These are phyloP conservation scores for Euphorbia pulcherrima DNA, from an alignment of 345 rosid genomes.

Conservation along the genomic window DNA sequence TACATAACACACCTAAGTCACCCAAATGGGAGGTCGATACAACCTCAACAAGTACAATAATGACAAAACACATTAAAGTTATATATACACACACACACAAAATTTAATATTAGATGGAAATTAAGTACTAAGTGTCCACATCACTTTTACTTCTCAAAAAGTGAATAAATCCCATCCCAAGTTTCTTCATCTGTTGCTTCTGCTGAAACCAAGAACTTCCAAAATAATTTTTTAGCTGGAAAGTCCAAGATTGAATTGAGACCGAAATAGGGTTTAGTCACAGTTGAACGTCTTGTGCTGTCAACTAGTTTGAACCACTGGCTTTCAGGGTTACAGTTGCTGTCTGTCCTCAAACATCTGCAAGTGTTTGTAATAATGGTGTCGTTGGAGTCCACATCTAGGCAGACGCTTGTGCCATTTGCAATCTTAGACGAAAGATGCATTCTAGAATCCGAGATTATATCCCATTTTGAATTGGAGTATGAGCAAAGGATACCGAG, in stretches of 20 bases:
- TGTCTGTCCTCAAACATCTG: slow-evolving; percentile 54
- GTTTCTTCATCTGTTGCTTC: background rate
- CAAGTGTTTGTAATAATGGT: slow-evolving; percentile 42
- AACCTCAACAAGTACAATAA: no score
- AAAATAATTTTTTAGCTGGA: slow-evolving; percentile 15
- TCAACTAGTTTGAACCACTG: slow-evolving; percentile 74
- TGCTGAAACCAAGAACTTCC: slow-evolving; percentile 16
- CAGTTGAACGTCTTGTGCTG: slow-evolving; percentile 39
- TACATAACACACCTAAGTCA: no score
- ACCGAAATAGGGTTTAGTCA: slow-evolving; percentile 14
- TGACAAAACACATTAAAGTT: no score
- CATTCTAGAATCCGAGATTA: slow-evolving; percentile 72
- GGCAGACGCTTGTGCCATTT: slow-evolving; percentile 52
- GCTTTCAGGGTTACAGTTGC: slow-evolving; percentile 53
- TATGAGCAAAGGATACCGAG: slow-evolving; percentile 47
- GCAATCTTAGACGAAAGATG: slow-evolving; percentile 51
- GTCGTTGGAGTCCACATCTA: slow-evolving; percentile 57
- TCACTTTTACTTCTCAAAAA: no score
- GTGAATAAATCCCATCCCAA: no score
- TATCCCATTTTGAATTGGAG: slow-evolving; percentile 53
- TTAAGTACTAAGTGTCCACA: no score
- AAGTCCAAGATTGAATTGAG: slow-evolving; percentile 12
- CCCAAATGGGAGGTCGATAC: no score
- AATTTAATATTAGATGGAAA: no score
- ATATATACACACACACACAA: no score